These are phyloP conservation scores for Graphilbum fragrans DNA, from an alignment of 2,329 filamentous ascomycete genomes.

Conservation along the genomic window DNA sequence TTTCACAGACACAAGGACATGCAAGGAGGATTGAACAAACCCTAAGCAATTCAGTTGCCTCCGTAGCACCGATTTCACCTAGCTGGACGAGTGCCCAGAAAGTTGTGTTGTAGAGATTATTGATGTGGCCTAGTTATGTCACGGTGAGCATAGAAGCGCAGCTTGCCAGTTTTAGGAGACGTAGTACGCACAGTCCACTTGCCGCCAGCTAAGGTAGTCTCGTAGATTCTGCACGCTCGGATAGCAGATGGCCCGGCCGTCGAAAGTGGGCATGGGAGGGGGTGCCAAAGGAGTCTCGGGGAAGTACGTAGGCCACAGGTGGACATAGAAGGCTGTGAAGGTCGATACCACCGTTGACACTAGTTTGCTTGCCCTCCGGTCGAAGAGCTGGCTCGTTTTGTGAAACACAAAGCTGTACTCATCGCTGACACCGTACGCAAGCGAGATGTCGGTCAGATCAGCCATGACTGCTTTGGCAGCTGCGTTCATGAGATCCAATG, in stretches of 20 bases:
- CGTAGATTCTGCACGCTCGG: constrained; percentile 70
- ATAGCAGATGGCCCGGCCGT: constrained; percentile 84
- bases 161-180: not conserved
- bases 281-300: constrained; percentile 55
- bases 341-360: constrained; percentile 84
- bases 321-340: constrained; percentile 84
- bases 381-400: constrained; percentile 70
- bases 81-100: constrained; percentile 83
- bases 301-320: constrained; percentile 68
- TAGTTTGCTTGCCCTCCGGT: constrained; percentile 78
- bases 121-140: constrained; percentile 63
- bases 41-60: constrained; percentile 70
- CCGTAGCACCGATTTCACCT: constrained; percentile 46
- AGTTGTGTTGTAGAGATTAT: constrained; percentile 95
- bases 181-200: constrained; percentile 65
- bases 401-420: constrained; percentile 92
- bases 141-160: constrained; percentile 1
- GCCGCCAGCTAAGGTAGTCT: constrained; percentile 95
- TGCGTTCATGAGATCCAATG: constrained; percentile 86
- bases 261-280: constrained; percentile 78
- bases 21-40: constrained; percentile 27
- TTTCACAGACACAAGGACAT: not conserved
- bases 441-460: constrained; percentile 71
- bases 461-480: constrained; percentile 76
- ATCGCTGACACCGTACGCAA: constrained; percentile 90